Percentiles rank a stretch among this genome's conserved stretches.
Evolutionary conservation across 129 eudicot genomes (phyloP).

Genomic region (Tanacetum coccineum): DNA sequence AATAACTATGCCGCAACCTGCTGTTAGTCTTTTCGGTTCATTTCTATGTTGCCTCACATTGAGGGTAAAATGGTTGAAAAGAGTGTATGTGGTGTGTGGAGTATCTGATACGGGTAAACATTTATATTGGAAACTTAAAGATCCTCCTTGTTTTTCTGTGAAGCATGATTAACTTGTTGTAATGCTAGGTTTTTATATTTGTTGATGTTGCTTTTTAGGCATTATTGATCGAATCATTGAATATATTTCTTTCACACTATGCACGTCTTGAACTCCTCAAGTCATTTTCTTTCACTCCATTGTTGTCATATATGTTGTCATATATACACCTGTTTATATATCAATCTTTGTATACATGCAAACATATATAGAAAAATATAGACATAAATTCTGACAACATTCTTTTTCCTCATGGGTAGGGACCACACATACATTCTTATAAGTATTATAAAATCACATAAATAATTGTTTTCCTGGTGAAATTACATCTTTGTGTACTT

Average conservation of each 20-base stretch:
- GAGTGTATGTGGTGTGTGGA: no score
- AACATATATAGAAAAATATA: conserved; percentile 8
- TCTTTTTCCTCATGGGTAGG: conserved; percentile 31
- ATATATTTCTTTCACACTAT: conserved; percentile 10
- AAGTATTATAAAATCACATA: conserved; percentile 14
- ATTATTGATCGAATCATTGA: conserved; percentile 16
- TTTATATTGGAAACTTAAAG: conserved; percentile 9
- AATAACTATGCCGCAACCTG: no score
- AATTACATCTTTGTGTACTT: conserved; percentile 29
- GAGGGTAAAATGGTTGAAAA: no score
- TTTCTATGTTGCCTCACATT: no score
- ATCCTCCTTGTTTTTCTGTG: conserved; percentile 23
- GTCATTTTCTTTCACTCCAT: conserved; percentile 22
- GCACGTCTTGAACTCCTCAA: conserved; percentile 1
- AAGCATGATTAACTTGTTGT: conserved; percentile 19
- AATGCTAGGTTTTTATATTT: conserved; percentile 12
- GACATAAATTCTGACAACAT: conserved; percentile 27
- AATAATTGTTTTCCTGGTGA: conserved; percentile 21
- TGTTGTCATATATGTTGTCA: conserved; percentile 26
- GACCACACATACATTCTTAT: conserved; percentile 23
- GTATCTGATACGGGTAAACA: neutral
- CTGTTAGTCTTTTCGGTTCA: no score
- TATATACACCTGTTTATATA: conserved; percentile 14
- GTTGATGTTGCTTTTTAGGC: conserved; percentile 23
- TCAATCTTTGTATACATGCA: conserved; percentile 15